Conservation (phyloP, 2,329 filamentous ascomycete species). For the Chrysosporium queenslandicum region DNA sequence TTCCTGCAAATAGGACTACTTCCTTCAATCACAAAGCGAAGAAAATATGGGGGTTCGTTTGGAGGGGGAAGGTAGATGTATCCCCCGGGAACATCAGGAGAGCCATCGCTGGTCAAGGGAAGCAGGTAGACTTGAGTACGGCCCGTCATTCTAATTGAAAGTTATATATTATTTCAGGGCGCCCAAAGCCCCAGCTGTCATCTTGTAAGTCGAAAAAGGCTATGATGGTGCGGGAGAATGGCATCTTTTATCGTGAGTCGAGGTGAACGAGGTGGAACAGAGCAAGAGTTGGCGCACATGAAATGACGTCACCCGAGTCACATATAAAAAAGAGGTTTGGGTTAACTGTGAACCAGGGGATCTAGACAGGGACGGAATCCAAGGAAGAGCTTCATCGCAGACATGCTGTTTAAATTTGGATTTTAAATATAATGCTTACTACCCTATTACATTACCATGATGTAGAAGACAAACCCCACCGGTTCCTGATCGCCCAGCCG, state of each 20-base stretch:
- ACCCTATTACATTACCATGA: background rate
- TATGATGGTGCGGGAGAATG: no score
- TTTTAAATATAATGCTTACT: background rate
- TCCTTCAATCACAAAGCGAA: constrained; percentile 86
- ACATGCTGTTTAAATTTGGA: no score
- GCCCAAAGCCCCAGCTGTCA: background rate
- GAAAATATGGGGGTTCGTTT: constrained; percentile 58
- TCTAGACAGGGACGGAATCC: background rate
- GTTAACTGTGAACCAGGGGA: background rate
- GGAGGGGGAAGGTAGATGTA: constrained; percentile 87
- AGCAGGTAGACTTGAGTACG: constrained; percentile 60
- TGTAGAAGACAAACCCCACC: background rate
- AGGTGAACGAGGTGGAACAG: no score
- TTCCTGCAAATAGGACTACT: constrained; percentile 91
- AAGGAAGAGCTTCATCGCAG: background rate
- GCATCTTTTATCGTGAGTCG: no score
- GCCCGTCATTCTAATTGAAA: background rate
- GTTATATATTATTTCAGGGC: background rate
- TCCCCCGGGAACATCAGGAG: constrained; percentile 74
- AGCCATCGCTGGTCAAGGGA: constrained; percentile 83
- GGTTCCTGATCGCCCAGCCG: background rate
- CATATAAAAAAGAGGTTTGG: background rate
- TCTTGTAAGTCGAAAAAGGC: background rate
- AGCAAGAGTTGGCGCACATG: background rate
- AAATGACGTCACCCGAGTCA: no score